Percentiles rank a stretch among this genome's conserved stretches.
These are phyloP conservation scores for Tricholomella constricta DNA, from an alignment of 768 basidiomycete genomes.

Conservation along the genomic window DNA sequence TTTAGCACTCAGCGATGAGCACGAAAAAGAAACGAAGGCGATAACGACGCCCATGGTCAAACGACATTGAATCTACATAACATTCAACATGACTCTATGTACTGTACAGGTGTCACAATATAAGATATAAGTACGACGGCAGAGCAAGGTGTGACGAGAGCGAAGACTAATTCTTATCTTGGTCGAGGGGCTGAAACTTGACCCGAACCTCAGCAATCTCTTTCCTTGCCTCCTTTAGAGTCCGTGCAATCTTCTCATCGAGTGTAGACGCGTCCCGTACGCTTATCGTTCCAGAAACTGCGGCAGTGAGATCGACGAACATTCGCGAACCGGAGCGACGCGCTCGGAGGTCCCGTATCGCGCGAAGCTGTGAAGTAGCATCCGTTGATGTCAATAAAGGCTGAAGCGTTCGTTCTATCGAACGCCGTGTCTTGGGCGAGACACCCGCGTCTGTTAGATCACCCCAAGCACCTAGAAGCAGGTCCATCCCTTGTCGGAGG, in stretches of 20 bases:
- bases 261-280: slow-evolving; percentile 59
- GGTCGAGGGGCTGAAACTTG: slow-evolving; percentile 48
- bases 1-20: no score
- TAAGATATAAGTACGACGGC: not conserved
- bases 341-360: slow-evolving; percentile 61
- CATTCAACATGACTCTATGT: not conserved
- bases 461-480: slow-evolving; percentile 70
- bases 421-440: slow-evolving; percentile 50
- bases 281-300: slow-evolving; percentile 61
- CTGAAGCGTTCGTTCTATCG: slow-evolving; percentile 57
- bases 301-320: slow-evolving; percentile 79
- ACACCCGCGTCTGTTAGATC: slow-evolving; percentile 88
- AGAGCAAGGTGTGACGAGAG: not conserved
- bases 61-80: not conserved
- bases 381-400: slow-evolving; percentile 45
- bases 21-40: no score
- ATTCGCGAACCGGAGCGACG: slow-evolving; percentile 80
- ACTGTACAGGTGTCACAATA: slow-evolving; percentile 5
- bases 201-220: slow-evolving; percentile 76
- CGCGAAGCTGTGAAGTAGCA: slow-evolving; percentile 40
- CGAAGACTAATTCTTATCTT: not conserved
- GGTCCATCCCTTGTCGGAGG: slow-evolving; percentile 69
- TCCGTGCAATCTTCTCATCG: slow-evolving; percentile 59
- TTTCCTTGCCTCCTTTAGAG: slow-evolving; percentile 56
- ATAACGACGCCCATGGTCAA: not conserved